Base-by-base conservation (phyloP, 257 asterid genomes). In the Jaltomata sinuosa region DNA sequence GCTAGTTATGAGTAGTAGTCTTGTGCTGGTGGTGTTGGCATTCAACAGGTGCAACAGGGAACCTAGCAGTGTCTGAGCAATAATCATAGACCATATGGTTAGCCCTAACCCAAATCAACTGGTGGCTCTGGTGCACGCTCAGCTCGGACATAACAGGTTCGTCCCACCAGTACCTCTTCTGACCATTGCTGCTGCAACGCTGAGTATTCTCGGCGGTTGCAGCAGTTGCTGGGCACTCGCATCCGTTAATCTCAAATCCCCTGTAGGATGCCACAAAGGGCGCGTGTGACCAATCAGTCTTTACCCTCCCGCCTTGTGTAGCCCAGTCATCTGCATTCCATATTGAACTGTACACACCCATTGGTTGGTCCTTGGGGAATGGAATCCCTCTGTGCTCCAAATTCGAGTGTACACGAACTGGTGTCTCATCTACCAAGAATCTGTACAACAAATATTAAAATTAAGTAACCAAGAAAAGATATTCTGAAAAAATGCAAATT, bases 291-390 rank as follows among this genome's bases (percentile, higher is more conserved):
- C 98, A 95, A 36, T 95, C 96, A 0, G 98, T 95, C 89, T 95
- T 94, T 1, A 95, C 95, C n/a, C 87, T 83, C 0, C 98, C 98
- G 0, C 98, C 98, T 61, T 95, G 98, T 0, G 98, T 95, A 25
- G 98, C 98, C 98, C 98, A 95, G 74, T 95, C 98, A 45, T 95
- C 98, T 0, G 98, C 98, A 55, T 94, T 95, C 98, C 98, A 95
- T 5, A 95, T 93, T 0, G 98, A 95, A 87, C 98, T 95, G 78
- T 94, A 94, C 0, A 95, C 94, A 0, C 95, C 97, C 98, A 95
- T 94, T 19, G 97, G 86, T 87, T 95, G 98, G 76, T 95, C 97
- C 81, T 90, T 93, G 3, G 98, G 98, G 18, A 74, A 95, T 5
- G 98, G 97, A 19, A 95, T 89, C 4, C 98, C 98, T 52, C 80